phyloP scores from a whole-genome alignment of 768 basidiomycete species.

The Tephrocybe sp. region DNA sequence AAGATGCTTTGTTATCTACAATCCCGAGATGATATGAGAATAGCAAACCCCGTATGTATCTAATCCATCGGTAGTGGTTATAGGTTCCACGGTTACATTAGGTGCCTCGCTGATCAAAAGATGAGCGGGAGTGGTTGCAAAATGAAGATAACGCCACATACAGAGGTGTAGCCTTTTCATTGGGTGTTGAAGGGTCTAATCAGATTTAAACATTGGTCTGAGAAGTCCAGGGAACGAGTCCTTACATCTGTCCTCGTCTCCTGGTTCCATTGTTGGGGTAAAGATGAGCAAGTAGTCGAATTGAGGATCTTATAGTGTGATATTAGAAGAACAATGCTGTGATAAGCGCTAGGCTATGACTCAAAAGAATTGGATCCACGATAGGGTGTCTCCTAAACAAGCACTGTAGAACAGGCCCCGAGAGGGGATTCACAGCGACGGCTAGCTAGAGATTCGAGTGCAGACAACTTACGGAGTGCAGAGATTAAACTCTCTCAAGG shows the following conservation, averaged over 20 bases:
- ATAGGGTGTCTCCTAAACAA: no score
- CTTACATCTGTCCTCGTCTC: constrained; percentile 12
- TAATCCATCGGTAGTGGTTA: constrained; percentile 10
- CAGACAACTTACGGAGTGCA: no score
- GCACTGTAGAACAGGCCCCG: no score
- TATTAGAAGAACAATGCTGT: no score
- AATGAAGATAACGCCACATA: background rate
- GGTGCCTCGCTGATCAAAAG: background rate
- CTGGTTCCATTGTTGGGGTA: constrained; percentile 10
- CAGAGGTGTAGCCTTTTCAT: constrained; percentile 14
- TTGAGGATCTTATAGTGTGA: background rate
- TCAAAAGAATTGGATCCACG: no score
- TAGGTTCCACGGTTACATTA: constrained; percentile 9
- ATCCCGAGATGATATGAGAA: background rate
- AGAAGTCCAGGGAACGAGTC: background rate
- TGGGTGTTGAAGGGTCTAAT: constrained; percentile 16
- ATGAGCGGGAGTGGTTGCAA: background rate
- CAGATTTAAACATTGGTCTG: background rate
- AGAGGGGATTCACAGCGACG: no score
- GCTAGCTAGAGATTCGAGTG: no score
- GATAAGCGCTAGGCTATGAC: no score
- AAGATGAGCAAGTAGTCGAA: background rate
- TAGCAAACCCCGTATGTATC: constrained; percentile 16
- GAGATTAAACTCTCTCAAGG: no score
- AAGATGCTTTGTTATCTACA: background rate